A percentile compares a stretch with the other conserved stretches of the same genome.
Conservation (phyloP, 1,284 basidiomycete species). For the Leccinum ponderosum region DNA sequence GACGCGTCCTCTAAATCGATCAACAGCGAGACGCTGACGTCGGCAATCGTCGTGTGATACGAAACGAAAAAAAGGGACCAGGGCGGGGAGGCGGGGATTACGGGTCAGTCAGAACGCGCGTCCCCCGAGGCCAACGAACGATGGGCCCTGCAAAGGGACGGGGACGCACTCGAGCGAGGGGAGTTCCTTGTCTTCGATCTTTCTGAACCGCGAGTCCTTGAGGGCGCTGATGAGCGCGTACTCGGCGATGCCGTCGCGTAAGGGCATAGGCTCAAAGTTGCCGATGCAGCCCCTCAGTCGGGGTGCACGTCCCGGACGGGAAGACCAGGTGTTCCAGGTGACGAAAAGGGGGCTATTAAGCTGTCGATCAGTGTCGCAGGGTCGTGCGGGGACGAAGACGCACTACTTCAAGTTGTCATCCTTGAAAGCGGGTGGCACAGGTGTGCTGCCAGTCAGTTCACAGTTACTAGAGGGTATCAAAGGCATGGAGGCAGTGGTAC, state of each 20-base stretch:
- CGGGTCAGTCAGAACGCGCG: neutral
- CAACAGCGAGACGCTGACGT: slow-evolving; percentile 77
- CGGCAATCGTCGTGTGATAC: neutral
- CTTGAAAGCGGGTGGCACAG: slow-evolving; percentile 58
- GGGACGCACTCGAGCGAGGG: slow-evolving; percentile 75
- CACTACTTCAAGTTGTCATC: slow-evolving; percentile 66
- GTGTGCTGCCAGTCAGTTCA: slow-evolving; percentile 54
- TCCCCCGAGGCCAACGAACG: neutral
- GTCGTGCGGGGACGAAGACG: slow-evolving; percentile 27
- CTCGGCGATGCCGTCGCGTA: slow-evolving; percentile 80
- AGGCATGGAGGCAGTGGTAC: slow-evolving; percentile 78
- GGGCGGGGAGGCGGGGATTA: neutral
- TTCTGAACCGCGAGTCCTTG: slow-evolving; percentile 67
- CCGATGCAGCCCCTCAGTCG: slow-evolving; percentile 94
- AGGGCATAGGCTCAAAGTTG: slow-evolving; percentile 79
- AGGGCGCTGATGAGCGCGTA: slow-evolving; percentile 90
- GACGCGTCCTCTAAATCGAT: slow-evolving; percentile 89
- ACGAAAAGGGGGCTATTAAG: slow-evolving; percentile 85
- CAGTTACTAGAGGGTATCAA: slow-evolving; percentile 72
- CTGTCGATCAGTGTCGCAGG: slow-evolving; percentile 3
- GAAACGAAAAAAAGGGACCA: neutral
- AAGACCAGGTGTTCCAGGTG: slow-evolving; percentile 85
- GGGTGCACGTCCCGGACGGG: slow-evolving; percentile 57
- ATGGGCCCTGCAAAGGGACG: neutral
- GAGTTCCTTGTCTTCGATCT: slow-evolving; percentile 78